Base-by-base conservation (phyloP, 2,329 filamentous ascomycete species). In the Ascochyta viciae-villosae region DNA sequence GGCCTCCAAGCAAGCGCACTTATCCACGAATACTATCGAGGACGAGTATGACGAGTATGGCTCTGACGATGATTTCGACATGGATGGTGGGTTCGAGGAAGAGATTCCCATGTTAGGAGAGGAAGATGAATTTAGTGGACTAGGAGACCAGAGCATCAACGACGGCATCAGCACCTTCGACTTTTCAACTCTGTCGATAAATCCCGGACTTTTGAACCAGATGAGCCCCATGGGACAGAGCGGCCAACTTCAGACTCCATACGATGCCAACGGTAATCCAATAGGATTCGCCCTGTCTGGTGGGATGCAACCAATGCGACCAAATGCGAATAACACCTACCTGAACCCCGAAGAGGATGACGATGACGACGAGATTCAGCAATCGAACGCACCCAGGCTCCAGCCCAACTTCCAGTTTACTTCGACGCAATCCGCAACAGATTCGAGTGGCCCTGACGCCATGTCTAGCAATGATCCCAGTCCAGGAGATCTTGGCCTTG, bases 71-170 rank as follows among this genome's bases (percentile, higher is more conserved):
- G 75, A 81, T 71, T 77, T 79, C 47, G 79, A 81, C 54, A 77
- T 81, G 71, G 81, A 82, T 45, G 87, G 85, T 61, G 86, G 83
- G 0, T 76, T 87, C 3, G 88, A 90, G 61, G 88, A 90, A 70
- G 79, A 79, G n/a, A 89, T 89, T 26, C 87, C 87, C 78, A 85
- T 69, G 79, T 57, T 75, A n/a, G 72, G 72, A 7, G 74, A 73
- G 33, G 72, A 75, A 26, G 70, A 74, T 24, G 67, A 71, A 7
- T 72, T 64, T 51, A 54, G 49, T 12, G 71, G 68, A 3, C 51
- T 70, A 27, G 72, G 67, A 4, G 54, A 66, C 26, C 62, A 70
- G 31, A 66, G 67, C 15, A 71, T 75, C 41, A 61, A 65, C 16
- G 42, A 56, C 16, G 43, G 47, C 31, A 57, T 52, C 48, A 57